phyloP scores from a whole-genome alignment of 225 moss, liverwort and hornwort genomes.

The Asterella californica region DNA sequence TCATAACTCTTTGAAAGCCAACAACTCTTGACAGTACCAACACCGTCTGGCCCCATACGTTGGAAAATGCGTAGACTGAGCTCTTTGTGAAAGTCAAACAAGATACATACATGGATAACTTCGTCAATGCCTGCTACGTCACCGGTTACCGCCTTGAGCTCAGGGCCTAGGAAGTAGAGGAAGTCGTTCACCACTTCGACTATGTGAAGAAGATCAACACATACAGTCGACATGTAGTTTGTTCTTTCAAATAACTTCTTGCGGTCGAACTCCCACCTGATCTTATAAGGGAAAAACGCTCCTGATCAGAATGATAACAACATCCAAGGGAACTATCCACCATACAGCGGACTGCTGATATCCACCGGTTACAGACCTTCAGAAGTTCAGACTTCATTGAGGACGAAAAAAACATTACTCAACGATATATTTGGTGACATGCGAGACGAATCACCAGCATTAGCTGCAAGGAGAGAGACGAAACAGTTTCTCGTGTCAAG shows the following conservation, averaged over 20 bases:
- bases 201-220: conserved; percentile 60
- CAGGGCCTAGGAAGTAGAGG: conserved; percentile 76
- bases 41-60: neutral
- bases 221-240: conserved; percentile 75
- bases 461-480: neutral
- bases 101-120: conserved; percentile 55
- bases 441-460: neutral
- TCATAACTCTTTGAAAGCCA: neutral
- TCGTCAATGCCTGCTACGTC: conserved; percentile 74
- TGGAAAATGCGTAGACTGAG: neutral
- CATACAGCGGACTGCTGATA: neutral
- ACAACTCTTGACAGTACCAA: neutral
- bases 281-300: neutral
- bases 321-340: neutral
- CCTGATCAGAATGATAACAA: neutral
- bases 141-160: conserved; percentile 78
- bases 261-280: conserved; percentile 93
- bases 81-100: no score
- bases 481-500: neutral
- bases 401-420: neutral
- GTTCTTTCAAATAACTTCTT: conserved; percentile 82
- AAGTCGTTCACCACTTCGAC: conserved; percentile 89
- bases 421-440: neutral
- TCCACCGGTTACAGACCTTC: neutral
- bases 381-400: neutral